Evolutionary conservation across 371 early-diverging fungal species (phyloP), one percentile per base, ranked within the genome.

Genomic region (Zopfochytrium polystomum): DNA sequence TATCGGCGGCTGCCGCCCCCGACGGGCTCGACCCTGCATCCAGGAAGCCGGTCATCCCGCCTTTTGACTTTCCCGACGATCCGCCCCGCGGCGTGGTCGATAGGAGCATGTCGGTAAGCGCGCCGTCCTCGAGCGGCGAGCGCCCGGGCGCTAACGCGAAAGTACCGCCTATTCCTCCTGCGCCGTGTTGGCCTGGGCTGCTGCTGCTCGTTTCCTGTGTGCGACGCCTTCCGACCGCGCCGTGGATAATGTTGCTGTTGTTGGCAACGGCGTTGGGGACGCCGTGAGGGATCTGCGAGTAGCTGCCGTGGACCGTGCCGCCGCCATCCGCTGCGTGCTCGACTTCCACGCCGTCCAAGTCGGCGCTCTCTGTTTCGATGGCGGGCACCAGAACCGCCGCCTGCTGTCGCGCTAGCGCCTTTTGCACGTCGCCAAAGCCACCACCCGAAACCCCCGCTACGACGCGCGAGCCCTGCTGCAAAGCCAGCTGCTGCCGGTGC

Each of bases 361-460:
- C n/a, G n/a, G n/a, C n/a, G n/a, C n/a, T n/a, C n/a, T n/a, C 42
- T 13, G n/a, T 42, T 20, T 48, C 25, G 7, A 48, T 9, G 23
- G 30, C 42, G 48, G 62, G 62, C n/a, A 62, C 62, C 7, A 62
- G 34, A 23, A 23, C 38, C 5, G 62, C 62, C n/a, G 55, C 62
- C 34, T 62, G 62, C 33, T 62, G 62, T 30, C 47, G 62, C 33
- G 26, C 15, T 7, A 60, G 45, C 22, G 53, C 53, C n/a, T 42
- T 11, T 42, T 42, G 42, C 42, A 42, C 42, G 42, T 42, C 42
- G 11, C n/a, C n/a, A n/a, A n/a, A n/a, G n/a, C n/a, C 9, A 11
- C 38, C 9, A 38, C 38, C 38, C n/a, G 11, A n/a, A 48, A 7
- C 49, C 22, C 11, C 38, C 38, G 38, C 38, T 11, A 38, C 38